phyloP scores from a whole-genome alignment of 2,329 filamentous ascomycete genomes.

The Graphilbum ipis-grandicollis region DNA sequence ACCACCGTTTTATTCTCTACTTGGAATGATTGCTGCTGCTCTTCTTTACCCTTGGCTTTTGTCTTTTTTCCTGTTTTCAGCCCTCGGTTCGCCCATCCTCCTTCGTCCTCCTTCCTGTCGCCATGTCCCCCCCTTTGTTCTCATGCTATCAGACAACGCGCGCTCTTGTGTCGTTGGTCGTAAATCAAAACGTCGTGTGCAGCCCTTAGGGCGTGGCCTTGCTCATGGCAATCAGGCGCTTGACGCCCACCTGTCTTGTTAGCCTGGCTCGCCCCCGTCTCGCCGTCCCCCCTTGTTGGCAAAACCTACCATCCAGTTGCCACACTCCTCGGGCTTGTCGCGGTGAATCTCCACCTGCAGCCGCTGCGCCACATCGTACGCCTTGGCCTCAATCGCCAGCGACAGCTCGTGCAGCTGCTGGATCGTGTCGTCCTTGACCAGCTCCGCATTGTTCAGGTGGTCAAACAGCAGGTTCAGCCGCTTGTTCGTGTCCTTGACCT shows the following conservation, averaged over 20 bases:
- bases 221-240: constrained; percentile 47
- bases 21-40: background rate
- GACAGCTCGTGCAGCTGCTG: constrained; percentile 47
- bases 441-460: constrained; percentile 87
- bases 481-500: constrained; percentile 90
- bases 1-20: background rate
- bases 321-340: constrained; percentile 64
- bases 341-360: constrained; percentile 62
- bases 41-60: background rate
- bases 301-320: constrained; percentile 65
- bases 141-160: no score
- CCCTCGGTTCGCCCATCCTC: no score
- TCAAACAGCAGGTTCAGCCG: constrained; percentile 88
- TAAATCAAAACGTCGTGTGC: background rate
- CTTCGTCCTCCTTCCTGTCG: no score
- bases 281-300: background rate
- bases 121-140: no score
- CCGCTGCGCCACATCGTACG: constrained; percentile 49
- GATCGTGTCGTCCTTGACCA: constrained; percentile 66
- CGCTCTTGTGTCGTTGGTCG: no score
- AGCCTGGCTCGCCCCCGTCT: no score
- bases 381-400: constrained; percentile 46
- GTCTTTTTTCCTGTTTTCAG: background rate
- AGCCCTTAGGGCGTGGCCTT: constrained; percentile 33
- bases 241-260: constrained; percentile 35